Conservation (phyloP, 179 eudicot genomes). For the Sideroxylon spinosum region DNA sequence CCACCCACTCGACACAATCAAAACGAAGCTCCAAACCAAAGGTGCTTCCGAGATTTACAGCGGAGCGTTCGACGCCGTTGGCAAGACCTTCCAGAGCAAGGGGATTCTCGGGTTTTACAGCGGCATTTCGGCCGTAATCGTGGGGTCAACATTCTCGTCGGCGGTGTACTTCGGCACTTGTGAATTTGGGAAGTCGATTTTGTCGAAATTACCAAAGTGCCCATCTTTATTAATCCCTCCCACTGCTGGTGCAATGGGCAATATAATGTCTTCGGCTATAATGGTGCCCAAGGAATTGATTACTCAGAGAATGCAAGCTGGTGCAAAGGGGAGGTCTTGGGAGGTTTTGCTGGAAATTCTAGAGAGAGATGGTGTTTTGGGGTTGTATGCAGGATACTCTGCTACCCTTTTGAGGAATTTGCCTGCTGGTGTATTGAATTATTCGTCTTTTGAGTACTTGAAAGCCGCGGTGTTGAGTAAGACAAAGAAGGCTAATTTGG, state of each 20-base stretch:
- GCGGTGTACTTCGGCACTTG: slow-evolving; percentile 90
- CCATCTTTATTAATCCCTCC: slow-evolving; percentile 74
- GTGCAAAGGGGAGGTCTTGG: slow-evolving; percentile 92
- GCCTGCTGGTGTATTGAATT: slow-evolving; percentile 91
- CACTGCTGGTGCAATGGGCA: slow-evolving; percentile 92
- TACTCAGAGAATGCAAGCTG: slow-evolving; percentile 82
- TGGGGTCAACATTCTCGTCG: slow-evolving; percentile 72
- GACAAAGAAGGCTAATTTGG: slow-evolving; percentile 40
- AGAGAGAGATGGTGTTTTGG: slow-evolving; percentile 78
- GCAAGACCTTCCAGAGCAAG: slow-evolving; percentile 54
- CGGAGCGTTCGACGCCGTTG: slow-evolving; percentile 60
- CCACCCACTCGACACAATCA: slow-evolving; percentile 78
- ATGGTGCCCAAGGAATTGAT: slow-evolving; percentile 91
- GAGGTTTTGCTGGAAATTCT: slow-evolving; percentile 58
- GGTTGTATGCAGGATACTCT: slow-evolving; percentile 79
- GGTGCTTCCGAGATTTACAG: slow-evolving; percentile 75
- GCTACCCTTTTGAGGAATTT: slow-evolving; percentile 85
- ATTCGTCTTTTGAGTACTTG: slow-evolving; percentile 83
- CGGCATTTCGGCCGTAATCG: slow-evolving; percentile 81
- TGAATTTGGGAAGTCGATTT: slow-evolving; percentile 74
- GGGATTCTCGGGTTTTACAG: slow-evolving; percentile 79
- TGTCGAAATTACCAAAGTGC: slow-evolving; percentile 46
- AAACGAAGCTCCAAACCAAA: slow-evolving; percentile 78
- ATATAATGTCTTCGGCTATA: slow-evolving; percentile 77
- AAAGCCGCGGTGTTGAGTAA: slow-evolving; percentile 61